These are phyloP conservation scores for Dryadomyces quercivorus DNA, from an alignment of 2,329 filamentous ascomycete species.

Conservation along the genomic window DNA sequence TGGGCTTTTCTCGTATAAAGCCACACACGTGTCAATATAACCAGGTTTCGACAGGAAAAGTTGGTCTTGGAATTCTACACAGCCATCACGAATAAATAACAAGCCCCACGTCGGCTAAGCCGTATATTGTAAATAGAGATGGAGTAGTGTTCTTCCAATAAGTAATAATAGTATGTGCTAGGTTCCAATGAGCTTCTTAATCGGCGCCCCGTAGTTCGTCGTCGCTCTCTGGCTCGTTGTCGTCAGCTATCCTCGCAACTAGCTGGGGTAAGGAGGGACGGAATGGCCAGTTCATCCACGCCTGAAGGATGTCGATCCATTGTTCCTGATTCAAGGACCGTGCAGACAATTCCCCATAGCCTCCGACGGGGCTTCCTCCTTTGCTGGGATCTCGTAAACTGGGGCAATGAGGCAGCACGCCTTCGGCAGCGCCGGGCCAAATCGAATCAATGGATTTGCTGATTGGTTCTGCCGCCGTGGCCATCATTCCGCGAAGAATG, in stretches of 20 bases:
- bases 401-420: constrained; percentile 33
- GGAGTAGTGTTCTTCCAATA: too few species aligned
- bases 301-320: constrained; percentile 43
- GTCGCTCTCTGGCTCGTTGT: constrained; percentile 13
- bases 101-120: too few species aligned
- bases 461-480: constrained; percentile 22
- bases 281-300: constrained; percentile 57
- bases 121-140: too few species aligned
- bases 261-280: constrained; percentile 35
- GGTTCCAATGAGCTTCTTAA: not conserved
- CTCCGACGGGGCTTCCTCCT: constrained; percentile 31
- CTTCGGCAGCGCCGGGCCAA: constrained; percentile 48
- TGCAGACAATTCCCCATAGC: constrained; percentile 28
- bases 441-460: constrained; percentile 34
- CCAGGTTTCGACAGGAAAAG: too few species aligned
- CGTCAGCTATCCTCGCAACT: constrained; percentile 26
- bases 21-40: too few species aligned
- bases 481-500: constrained; percentile 31
- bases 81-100: too few species aligned
- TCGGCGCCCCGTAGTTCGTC: constrained; percentile 9
- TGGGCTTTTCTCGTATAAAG: too few species aligned
- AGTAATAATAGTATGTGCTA: too few species aligned
- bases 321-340: constrained; percentile 40
- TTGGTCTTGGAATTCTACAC: too few species aligned
- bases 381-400: constrained; percentile 32